These are phyloP conservation scores for Plasmopara viticola DNA, from an alignment of 352 stramenopile genomes.

Conservation along the genomic window DNA sequence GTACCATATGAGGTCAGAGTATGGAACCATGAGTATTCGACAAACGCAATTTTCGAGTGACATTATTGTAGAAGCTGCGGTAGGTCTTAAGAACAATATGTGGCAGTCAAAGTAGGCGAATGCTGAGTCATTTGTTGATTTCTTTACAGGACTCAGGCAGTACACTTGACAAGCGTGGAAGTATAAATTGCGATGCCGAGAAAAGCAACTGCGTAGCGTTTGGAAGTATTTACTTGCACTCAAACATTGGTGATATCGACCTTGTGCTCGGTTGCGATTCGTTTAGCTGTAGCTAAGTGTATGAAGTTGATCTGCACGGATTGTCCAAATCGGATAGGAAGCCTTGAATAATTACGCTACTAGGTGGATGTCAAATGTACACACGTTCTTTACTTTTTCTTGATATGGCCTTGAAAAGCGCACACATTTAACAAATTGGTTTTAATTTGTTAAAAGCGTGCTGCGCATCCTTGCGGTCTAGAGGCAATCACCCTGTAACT, in stretches of 20 bases:
- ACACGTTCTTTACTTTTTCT: no score
- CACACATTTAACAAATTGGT: no score
- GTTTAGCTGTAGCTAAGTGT: slow-evolving; percentile 41
- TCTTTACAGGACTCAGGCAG: slow-evolving; percentile 13
- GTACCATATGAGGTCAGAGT: slow-evolving; percentile 64
- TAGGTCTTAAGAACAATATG: slow-evolving; percentile 5
- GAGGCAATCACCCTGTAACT: no score
- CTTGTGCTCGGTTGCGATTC: slow-evolving; percentile 64
- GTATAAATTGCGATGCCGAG: slow-evolving; percentile 59
- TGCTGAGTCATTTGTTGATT: slow-evolving; percentile 1
- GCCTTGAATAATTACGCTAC: no score
- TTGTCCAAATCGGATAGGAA: no score
- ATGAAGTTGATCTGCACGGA: neutral
- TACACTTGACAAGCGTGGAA: slow-evolving; percentile 39
- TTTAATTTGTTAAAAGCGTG: no score
- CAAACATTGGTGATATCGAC: slow-evolving; percentile 56
- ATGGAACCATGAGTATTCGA: slow-evolving; percentile 50
- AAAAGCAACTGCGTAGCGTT: slow-evolving; percentile 53
- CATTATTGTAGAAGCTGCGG: slow-evolving; percentile 24
- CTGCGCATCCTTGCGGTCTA: no score
- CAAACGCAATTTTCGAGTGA: slow-evolving; percentile 54
- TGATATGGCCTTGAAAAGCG: no score
- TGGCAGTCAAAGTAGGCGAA: neutral
- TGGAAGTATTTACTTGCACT: slow-evolving; percentile 55
- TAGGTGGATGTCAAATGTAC: no score